Conservation (phyloP, 306 rosid genomes). For the Chamaecrista fasciculata region DNA sequence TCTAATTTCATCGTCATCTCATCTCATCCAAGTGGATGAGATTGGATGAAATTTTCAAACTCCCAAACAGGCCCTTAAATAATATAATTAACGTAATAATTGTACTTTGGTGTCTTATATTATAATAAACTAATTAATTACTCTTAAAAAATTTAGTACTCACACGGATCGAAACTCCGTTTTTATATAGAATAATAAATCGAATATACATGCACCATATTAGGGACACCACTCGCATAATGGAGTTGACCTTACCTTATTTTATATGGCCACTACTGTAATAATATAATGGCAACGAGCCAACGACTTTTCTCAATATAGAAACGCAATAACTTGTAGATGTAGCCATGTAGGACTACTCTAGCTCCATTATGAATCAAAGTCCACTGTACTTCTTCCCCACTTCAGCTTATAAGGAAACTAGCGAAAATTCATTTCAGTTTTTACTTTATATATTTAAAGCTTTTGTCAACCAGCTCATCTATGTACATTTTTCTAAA, state of each 20-base stretch:
- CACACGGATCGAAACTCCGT: conserved; percentile 26
- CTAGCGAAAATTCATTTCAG: background rate
- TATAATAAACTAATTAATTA: background rate
- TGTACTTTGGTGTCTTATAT: conserved; percentile 26
- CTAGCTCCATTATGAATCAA: conserved; percentile 29
- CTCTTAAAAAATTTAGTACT: no score
- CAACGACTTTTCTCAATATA: conserved; percentile 18
- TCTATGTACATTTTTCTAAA: no score
- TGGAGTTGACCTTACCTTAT: conserved; percentile 38
- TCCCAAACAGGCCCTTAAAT: no score
- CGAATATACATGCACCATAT: conserved; percentile 46
- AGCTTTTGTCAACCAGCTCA: no score
- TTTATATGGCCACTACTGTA: conserved; percentile 2
- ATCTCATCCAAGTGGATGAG: no score
- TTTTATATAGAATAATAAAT: background rate
- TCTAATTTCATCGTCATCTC: no score
- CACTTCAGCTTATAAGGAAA: background rate
- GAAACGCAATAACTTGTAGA: conserved; percentile 28
- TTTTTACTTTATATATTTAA: background rate
- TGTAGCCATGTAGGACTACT: conserved; percentile 26
- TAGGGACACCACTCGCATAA: conserved; percentile 32
- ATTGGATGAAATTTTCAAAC: no score
- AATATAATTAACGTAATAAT: conserved; percentile 8
- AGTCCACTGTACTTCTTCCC: conserved; percentile 33
- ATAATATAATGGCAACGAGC: no score